Conservation (phyloP, 345 rosid species). For the Physaria fendleri region DNA sequence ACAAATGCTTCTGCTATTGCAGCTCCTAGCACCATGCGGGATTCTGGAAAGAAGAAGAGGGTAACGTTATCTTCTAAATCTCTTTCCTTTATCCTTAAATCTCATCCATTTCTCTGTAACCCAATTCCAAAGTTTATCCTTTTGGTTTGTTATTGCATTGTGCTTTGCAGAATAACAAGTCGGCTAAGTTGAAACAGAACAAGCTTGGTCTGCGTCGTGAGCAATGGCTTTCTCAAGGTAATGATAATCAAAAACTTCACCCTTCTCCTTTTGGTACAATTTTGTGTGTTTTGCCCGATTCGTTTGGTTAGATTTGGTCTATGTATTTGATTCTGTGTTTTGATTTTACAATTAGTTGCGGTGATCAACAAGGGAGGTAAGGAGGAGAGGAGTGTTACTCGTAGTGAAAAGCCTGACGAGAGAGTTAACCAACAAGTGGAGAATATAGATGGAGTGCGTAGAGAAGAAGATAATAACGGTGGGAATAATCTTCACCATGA, state of each 20-base stretch:
- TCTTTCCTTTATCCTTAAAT: not conserved
- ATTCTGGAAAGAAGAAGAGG: slow-evolving; percentile 71
- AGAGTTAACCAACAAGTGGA: slow-evolving; percentile 30
- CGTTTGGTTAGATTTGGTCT: not conserved
- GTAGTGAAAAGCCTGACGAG: slow-evolving; percentile 14
- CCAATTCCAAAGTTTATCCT: not conserved
- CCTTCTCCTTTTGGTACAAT: not conserved
- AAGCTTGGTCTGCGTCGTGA: slow-evolving; percentile 93
- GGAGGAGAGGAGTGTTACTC: slow-evolving; percentile 36
- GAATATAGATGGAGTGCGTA: slow-evolving; percentile 34
- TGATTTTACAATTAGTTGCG: slow-evolving; percentile 27
- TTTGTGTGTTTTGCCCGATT: not conserved
- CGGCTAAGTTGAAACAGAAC: slow-evolving; percentile 85
- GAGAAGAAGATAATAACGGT: slow-evolving; percentile 33
- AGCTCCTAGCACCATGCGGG: slow-evolving; percentile 39
- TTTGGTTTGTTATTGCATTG: slow-evolving; percentile 9
- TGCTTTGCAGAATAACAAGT: slow-evolving; percentile 54
- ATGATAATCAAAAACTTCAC: not conserved
- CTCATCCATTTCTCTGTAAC: not conserved
- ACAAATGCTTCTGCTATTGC: slow-evolving; percentile 41
- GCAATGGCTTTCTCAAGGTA: slow-evolving; percentile 97
- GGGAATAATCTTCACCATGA: slow-evolving; percentile 36
- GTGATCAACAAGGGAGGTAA: slow-evolving; percentile 49
- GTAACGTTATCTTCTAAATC: slow-evolving; percentile 28
- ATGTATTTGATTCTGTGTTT: slow-evolving; percentile 11